These are phyloP conservation scores for Oryza coarctata DNA, from an alignment of 176 grass and related monocot species.

Conservation along the genomic window DNA sequence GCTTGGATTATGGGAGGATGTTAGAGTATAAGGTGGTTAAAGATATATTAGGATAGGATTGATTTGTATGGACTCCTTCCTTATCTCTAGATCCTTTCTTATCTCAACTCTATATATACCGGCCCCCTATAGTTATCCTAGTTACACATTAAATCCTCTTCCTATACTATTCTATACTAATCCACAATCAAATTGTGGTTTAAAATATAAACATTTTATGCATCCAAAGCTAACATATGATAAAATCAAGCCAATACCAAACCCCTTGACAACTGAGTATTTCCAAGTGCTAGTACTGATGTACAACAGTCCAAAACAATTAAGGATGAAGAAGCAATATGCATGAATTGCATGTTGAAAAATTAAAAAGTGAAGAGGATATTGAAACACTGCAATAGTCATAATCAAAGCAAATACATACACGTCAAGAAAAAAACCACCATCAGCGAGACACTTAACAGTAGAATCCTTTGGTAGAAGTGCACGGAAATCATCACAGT, in stretches of 20 bases:
- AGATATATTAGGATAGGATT: too few relatives aligned
- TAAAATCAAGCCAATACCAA: slow-evolving; percentile 1
- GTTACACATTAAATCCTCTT: too few relatives aligned
- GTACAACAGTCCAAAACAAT: background rate
- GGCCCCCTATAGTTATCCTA: too few relatives aligned
- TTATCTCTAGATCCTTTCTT: too few relatives aligned
- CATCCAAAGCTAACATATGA: background rate
- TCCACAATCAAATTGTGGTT: too few relatives aligned
- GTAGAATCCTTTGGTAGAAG: slow-evolving; percentile 54
- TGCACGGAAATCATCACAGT: slow-evolving; percentile 73
- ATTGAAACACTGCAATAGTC: background rate
- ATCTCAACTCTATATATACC: too few relatives aligned
- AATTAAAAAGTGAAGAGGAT: background rate
- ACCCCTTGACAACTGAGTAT: background rate
- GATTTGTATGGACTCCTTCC: too few relatives aligned
- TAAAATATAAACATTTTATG: background rate
- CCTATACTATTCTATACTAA: too few relatives aligned
- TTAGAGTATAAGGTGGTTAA: too few relatives aligned
- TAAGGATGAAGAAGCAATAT: background rate
- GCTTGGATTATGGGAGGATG: too few relatives aligned
- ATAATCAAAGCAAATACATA: slow-evolving; percentile 39
- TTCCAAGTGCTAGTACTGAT: background rate
- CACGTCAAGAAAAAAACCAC: slow-evolving; percentile 80
- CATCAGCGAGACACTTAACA: slow-evolving; percentile 79
- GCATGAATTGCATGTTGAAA: background rate